phyloP scores from a whole-genome alignment of 495 filamentous ascomycete genomes.

The Penicillium soppii region DNA sequence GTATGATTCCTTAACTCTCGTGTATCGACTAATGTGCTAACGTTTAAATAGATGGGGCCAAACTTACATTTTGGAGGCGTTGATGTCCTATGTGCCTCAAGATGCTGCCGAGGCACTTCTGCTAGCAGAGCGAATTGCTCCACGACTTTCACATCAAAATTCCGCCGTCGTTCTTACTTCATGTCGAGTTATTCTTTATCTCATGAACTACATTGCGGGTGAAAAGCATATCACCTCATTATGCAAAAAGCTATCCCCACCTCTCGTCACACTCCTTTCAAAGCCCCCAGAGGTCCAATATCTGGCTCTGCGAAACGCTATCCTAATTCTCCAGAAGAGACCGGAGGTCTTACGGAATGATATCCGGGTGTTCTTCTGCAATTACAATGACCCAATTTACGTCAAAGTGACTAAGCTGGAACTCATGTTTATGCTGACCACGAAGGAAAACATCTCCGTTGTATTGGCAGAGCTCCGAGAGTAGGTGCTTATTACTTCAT shows the following conservation, averaged over 20 bases:
- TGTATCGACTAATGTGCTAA: slow-evolving; percentile 21
- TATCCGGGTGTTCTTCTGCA: slow-evolving; percentile 98
- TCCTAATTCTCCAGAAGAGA: slow-evolving; percentile 88
- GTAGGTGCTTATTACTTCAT: slow-evolving; percentile 42
- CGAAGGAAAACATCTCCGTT: slow-evolving; percentile 92
- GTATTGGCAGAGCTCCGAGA: slow-evolving; percentile 93
- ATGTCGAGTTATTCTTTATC: slow-evolving; percentile 91
- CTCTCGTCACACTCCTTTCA: slow-evolving; percentile 89
- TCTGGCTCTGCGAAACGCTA: slow-evolving; percentile 87
- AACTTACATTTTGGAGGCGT: slow-evolving; percentile 95
- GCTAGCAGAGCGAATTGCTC: slow-evolving; percentile 89
- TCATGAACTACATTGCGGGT: slow-evolving; percentile 98
- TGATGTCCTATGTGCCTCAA: slow-evolving; percentile 98
- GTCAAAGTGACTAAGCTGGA: slow-evolving; percentile 99
- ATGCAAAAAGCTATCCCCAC: slow-evolving; percentile 91
- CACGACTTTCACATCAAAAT: slow-evolving; percentile 92
- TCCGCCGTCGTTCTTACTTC: slow-evolving; percentile 95
- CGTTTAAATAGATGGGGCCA: slow-evolving; percentile 81
- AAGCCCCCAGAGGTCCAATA: slow-evolving; percentile 99
- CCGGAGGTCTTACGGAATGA: slow-evolving; percentile 95
- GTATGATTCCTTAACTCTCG: slow-evolving; percentile 49
- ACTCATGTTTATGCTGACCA: slow-evolving; percentile 98
- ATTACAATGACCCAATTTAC: slow-evolving; percentile 99
- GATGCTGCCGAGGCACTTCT: slow-evolving; percentile 83
- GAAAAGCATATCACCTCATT: slow-evolving; percentile 86